Conservation (phyloP, 352 stramenopile species). For the Phytophthora lateralis region DNA sequence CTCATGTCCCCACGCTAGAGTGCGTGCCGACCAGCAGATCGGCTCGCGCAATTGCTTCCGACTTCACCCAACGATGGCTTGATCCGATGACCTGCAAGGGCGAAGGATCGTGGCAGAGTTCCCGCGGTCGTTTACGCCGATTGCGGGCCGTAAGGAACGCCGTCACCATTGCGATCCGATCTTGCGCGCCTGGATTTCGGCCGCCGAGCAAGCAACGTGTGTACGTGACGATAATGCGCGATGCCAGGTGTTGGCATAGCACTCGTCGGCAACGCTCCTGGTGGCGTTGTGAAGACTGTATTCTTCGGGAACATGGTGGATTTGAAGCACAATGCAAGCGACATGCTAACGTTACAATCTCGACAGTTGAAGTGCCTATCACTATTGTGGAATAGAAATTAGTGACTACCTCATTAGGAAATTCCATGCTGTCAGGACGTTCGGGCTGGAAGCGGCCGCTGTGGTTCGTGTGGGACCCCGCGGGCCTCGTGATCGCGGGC, state of each 20-base stretch:
- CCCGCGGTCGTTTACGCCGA: not conserved
- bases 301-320: no score
- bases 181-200: not conserved
- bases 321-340: no score
- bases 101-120: not conserved
- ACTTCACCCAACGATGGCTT: constrained; percentile 15
- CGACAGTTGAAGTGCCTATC: not conserved
- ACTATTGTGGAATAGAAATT: not conserved
- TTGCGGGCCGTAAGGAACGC: not conserved
- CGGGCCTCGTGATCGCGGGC: constrained; percentile 62
- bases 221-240: not conserved
- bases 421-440: constrained; percentile 6
- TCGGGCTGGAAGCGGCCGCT: constrained; percentile 2
- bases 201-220: not conserved
- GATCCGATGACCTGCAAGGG: constrained; percentile 6
- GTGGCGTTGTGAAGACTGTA: no score
- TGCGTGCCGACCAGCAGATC: constrained; percentile 1
- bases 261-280: no score
- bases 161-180: not conserved
- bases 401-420: not conserved
- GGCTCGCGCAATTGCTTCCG: not conserved
- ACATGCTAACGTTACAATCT: no score
- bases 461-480: constrained; percentile 73
- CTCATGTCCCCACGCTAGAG: constrained; percentile 16
- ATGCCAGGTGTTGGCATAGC: no score